A percentile compares a stretch with the other conserved stretches of the same genome.
Evolutionary conservation across 495 filamentous ascomycete genomes (phyloP).

Genomic region (Penicillium waksmanii): DNA sequence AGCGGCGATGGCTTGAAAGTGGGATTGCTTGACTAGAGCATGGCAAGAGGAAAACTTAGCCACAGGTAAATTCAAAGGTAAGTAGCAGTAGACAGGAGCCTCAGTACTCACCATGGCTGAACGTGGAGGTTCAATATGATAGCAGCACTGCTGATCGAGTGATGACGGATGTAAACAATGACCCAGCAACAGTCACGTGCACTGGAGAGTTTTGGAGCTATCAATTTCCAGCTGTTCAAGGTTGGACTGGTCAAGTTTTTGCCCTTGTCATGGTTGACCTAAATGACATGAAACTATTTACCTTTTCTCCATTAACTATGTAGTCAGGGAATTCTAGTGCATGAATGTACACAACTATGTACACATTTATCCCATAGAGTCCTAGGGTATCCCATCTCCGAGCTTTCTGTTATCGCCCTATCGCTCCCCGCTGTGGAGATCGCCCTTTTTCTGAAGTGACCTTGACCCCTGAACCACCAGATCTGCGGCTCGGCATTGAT

Average conservation of each 20-base stretch:
- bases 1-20: slow-evolving; percentile 74
- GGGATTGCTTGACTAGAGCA: slow-evolving; percentile 40
- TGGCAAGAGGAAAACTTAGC: no score
- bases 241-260: no score
- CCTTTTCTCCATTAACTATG: neutral
- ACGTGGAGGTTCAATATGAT: neutral
- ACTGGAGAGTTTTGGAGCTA: slow-evolving; percentile 17
- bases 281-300: no score
- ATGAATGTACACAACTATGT: neutral
- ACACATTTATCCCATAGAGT: no score
- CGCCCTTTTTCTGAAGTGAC: slow-evolving; percentile 28
- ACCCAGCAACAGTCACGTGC: slow-evolving; percentile 34
- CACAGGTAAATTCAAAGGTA: neutral
- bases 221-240: slow-evolving; percentile 6
- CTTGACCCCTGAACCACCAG: slow-evolving; percentile 24
- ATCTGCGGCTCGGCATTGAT: neutral
- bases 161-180: slow-evolving; percentile 28
- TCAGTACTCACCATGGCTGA: slow-evolving; percentile 29
- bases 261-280: no score
- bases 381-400: neutral
- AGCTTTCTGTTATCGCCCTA: slow-evolving; percentile 29
- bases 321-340: neutral
- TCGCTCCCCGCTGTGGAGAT: slow-evolving; percentile 42
- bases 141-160: neutral
- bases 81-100: neutral